Evolutionary conservation across 768 basidiomycete species (phyloP), one percentile per base, ranked within the genome.

Genomic region (Trichaptum fuscoviolaceum): DNA sequence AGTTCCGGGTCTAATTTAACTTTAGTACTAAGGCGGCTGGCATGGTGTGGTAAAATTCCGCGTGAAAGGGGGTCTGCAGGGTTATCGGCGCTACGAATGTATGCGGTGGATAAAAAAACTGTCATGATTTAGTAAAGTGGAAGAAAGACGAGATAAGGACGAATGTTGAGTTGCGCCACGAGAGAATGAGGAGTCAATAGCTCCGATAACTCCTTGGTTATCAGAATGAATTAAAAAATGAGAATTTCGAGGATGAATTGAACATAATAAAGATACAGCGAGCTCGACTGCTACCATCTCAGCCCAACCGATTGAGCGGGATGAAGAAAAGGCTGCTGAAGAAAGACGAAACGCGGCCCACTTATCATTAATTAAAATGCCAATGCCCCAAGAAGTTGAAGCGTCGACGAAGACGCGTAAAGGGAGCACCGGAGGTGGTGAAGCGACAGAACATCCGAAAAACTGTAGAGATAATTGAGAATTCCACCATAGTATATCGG

Each of bases 231-330:
- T 63, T 0, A 66, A 58, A 4, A 82, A 58, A 23, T 73, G 73
- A 7, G 67, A 70, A 5, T 74, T 68, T 0, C 35, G 64, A 35
- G 72, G 69, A 1, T 73, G 73, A 0, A 72, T 62, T 0, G 75
- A 67, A 3, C 80, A 69, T 8, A 79, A 57, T 1, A 77, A 72
- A 1, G 73, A 73, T 0, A 83, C 30, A 0, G 79, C 81, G 0
- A 84, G 71, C 64, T 83, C 81, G 0, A 82, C 72, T 0, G 79
- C 82, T 0, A 79, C 75, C 72, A 82, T 77, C 70, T 83, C 82
- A 0, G 77, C 78, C 81, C 82, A 83, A 7, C 77, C 76, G 25
- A 81, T 83, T 64, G 77, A 70, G 7, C 77, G 58, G 7, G 74
- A 72, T 0, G 72, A 62, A 2, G 63, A 36, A 18, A 70, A 68